Evolutionary conservation across 305 asterid species (phyloP).

Genomic region (Withania somnifera): DNA sequence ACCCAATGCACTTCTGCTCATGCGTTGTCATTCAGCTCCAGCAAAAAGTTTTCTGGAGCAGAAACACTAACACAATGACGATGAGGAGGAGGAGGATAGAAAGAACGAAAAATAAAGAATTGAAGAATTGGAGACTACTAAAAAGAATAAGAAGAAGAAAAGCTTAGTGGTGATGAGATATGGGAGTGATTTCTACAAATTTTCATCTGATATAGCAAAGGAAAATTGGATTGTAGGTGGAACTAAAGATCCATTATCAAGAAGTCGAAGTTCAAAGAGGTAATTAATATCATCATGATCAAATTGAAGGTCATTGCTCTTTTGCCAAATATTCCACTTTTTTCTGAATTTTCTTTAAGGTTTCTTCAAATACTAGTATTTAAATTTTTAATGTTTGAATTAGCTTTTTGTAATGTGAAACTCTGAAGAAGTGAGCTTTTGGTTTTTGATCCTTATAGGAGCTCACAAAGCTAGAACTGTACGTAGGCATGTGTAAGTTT

Average conservation of each 20-base stretch:
- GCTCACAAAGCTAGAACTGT: not conserved
- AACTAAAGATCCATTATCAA: constrained; percentile 34
- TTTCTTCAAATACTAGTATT: not conserved
- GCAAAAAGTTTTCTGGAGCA: constrained; percentile 56
- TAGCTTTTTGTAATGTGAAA: not conserved
- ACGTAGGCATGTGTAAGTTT: not conserved
- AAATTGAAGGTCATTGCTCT: constrained; percentile 6
- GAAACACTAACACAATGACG: constrained; percentile 17
- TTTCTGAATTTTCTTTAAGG: not conserved
- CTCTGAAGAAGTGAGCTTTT: too few relatives aligned
- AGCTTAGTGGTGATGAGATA: constrained; percentile 38
- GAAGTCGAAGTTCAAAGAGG: constrained; percentile 69
- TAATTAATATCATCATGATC: constrained; percentile 17
- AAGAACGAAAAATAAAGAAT: not conserved
- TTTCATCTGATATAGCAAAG: constrained; percentile 46
- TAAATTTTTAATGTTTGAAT: not conserved
- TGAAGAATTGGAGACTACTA: not conserved
- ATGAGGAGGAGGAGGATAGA: not conserved
- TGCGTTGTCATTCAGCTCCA: constrained; percentile 90
- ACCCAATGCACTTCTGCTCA: constrained; percentile 60
- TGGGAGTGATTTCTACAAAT: constrained; percentile 37
- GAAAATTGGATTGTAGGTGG: constrained; percentile 67
- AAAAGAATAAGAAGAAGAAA: constrained; percentile 9
- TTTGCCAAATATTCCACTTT: not conserved
- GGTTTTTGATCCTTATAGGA: too few relatives aligned